Percentiles rank a stretch among this genome's conserved stretches.
phyloP scores from a whole-genome alignment of 2,329 filamentous ascomycete genomes.

The Calonectria henricotiae region DNA sequence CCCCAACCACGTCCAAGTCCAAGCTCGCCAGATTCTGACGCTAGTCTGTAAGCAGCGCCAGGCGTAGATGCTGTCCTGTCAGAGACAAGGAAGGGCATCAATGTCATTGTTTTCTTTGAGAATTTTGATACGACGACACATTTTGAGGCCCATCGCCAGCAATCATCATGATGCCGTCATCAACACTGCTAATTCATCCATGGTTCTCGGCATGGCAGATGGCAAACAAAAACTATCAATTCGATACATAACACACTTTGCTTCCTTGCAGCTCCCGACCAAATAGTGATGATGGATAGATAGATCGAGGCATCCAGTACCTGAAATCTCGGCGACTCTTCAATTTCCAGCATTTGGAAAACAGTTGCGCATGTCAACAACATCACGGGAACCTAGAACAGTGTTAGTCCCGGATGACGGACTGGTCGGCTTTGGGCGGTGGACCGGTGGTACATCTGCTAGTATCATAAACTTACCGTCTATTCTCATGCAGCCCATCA shows the following conservation, averaged over 20 bases:
- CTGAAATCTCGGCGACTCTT: slow-evolving; percentile 63
- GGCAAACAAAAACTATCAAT: too few species aligned
- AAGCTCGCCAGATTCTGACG: slow-evolving; percentile 40
- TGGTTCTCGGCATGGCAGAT: too few species aligned
- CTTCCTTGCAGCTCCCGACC: background rate
- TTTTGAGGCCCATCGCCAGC: slow-evolving; percentile 42
- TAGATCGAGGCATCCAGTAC: slow-evolving; percentile 57
- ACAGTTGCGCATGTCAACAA: slow-evolving; percentile 63
- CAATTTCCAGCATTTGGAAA: slow-evolving; percentile 57
- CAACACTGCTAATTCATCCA: slow-evolving; percentile 60
- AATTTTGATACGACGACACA: slow-evolving; percentile 48
- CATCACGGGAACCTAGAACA: slow-evolving; percentile 56
- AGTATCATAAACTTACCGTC: slow-evolving; percentile 61
- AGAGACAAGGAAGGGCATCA: slow-evolving; percentile 45
- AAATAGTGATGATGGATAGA: background rate
- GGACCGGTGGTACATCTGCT: slow-evolving; percentile 52
- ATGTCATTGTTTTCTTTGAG: slow-evolving; percentile 46
- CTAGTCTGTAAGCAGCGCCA: slow-evolving; percentile 53
- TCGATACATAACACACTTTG: slow-evolving; percentile 43
- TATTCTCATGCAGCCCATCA: slow-evolving; percentile 62
- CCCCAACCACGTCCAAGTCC: slow-evolving; percentile 37
- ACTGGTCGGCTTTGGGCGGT: slow-evolving; percentile 61
- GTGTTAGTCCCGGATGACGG: slow-evolving; percentile 64
- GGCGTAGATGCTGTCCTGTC: slow-evolving; percentile 13
- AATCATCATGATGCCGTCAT: slow-evolving; percentile 60